Evolutionary conservation across 2,329 filamentous ascomycete genomes (phyloP), one percentile per base, ranked within the genome.

Genomic region (Fusarium humuli): DNA sequence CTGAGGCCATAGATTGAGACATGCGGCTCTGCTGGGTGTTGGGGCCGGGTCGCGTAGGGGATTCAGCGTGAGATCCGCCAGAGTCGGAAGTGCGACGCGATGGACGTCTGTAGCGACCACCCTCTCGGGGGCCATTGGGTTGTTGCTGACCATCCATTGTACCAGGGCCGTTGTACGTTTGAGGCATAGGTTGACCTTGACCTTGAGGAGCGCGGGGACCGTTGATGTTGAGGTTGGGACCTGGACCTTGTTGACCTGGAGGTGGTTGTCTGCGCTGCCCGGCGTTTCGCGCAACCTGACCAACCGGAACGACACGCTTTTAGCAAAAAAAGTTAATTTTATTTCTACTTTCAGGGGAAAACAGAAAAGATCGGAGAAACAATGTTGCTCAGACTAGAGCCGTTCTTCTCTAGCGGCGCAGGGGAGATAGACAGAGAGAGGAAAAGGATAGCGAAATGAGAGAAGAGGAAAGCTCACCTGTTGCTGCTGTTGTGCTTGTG

Each of bases 231-330:
- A 52, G 56, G 64, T 54, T 69, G 47, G 53, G 54, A 40, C 32
- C 54, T 40, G n/a, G 54, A 29, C 55, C 29, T 62, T 62, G 45
- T 62, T 61, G 57, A 46, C 37, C 59, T 45, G 30, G 56, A 40
- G 48, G 61, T 42, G 69, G 62, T 34, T 72, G 73, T 63, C 73
- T 67, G 27, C 74, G 65, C 52, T 71, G 69, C 11, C 55, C 67
- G 18, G 69, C 63, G 45, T 71, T 74, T 37, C 73, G 73, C 18
- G 53, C 18, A 5, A 61, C 29, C 56, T 75, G 73, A 29, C 65
- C 70, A 64, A 75, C 71, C 29, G 73, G 73, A 56, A 75, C 73
- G 13, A 75, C 72, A 59, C 73, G 73, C 66, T 75, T 22, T 72
- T 64, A 72, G 57, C 32, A 25, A 27, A 2, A 29, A 18, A 46